These are phyloP conservation scores for Strobilomyces echinocephalus DNA, from an alignment of 768 basidiomycete species.

Conservation along the genomic window DNA sequence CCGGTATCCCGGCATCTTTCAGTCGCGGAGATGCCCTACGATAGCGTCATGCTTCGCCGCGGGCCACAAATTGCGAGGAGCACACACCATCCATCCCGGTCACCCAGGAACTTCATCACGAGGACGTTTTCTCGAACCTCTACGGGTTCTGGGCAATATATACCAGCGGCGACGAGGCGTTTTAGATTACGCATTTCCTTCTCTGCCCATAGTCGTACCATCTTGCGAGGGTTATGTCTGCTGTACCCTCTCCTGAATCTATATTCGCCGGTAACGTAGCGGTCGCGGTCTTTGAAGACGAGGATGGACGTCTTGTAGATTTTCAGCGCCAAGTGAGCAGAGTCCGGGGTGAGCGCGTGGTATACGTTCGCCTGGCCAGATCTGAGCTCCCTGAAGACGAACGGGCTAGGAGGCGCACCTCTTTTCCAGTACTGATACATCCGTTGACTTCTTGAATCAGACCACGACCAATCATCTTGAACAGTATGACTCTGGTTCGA, in stretches of 20 bases:
- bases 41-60: not conserved
- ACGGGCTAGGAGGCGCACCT: slow-evolving; percentile 46
- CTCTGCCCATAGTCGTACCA: slow-evolving; percentile 98
- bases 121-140: slow-evolving; percentile 97
- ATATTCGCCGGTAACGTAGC: slow-evolving; percentile 93
- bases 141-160: slow-evolving; percentile 81
- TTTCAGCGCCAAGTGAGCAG: slow-evolving; percentile 80
- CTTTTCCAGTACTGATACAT: slow-evolving; percentile 97
- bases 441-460: slow-evolving; percentile 89
- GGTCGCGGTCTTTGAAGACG: slow-evolving; percentile 94
- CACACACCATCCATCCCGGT: slow-evolving; percentile 72
- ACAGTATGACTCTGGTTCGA: slow-evolving; percentile 88
- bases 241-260: slow-evolving; percentile 91
- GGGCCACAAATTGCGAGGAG: slow-evolving; percentile 3
- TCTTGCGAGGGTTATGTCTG: slow-evolving; percentile 91
- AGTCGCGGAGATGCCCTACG: slow-evolving; percentile 86
- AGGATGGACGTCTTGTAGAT: slow-evolving; percentile 99
- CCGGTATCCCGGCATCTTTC: slow-evolving; percentile 74
- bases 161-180: slow-evolving; percentile 75
- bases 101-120: slow-evolving; percentile 91
- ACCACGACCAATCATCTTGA: slow-evolving; percentile 93
- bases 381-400: not conserved
- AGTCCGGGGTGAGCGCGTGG: slow-evolving; percentile 63
- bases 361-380: slow-evolving; percentile 87
- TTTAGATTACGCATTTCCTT: slow-evolving; percentile 97